Evolutionary conservation across 805 yeast species (phyloP), one percentile per base, ranked within the genome.

Genomic region (Pichia heedii): DNA sequence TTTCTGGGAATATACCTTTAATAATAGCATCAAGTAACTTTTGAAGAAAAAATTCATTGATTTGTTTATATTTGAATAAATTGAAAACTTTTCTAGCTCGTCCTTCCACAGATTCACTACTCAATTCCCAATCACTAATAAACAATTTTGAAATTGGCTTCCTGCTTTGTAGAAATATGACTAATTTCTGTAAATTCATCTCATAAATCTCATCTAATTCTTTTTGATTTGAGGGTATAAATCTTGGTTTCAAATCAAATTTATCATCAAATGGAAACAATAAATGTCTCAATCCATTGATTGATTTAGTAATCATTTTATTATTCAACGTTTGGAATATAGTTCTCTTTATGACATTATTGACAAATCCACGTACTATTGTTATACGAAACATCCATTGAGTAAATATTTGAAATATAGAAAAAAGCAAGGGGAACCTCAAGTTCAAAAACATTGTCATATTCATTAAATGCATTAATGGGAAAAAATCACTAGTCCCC

Each of bases 211-310:
- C 40, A 5, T 51, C 48, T 29, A 62, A 43, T 41, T 61, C 62
- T 29, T 52, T 57, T 3, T 47, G 42, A 5, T 60, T 57, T 6
- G 47, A 36, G 4, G 68, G 68, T 21, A 60, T 46, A 41, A 46
- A 60, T n/a, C 66, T 44, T 6, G 60, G 59, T 15, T 52, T 53
- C 13, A 54, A 53, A 22, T 51, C 53, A 43, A 62, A 61, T 9
- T 24, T 39, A 16, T 43, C 43, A 41, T 63, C 65, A 2, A 43
- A 33, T 2, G 66, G 66, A 41, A 60, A 63, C 43, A 62, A 39
- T 26, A 56, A 40, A 21, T 54, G 48, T 37, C 68, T 48, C 10
- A 61, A 40, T 15, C 41, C 12, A 36, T 44, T 50, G 8, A 56
- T 41, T 2, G 50, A 12, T 1, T 30, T 41, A 9, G 49, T 41